A percentile compares a stretch with the other conserved stretches of the same genome.
Evolutionary conservation across 768 basidiomycete species (phyloP).

Genomic region (Tulasnella sp.): DNA sequence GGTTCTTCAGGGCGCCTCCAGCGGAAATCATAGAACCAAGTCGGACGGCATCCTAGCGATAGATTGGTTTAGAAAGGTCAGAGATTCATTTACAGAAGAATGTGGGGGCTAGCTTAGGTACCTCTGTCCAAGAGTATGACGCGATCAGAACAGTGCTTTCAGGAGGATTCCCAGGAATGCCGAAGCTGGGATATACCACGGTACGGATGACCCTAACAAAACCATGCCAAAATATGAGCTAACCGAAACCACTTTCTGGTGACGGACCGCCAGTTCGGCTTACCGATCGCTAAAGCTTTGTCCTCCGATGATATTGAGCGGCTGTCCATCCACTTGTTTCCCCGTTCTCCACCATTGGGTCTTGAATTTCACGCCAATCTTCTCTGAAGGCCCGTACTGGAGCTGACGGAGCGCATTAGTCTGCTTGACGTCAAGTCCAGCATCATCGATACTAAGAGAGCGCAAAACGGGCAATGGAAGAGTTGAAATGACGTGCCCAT

Average conservation of each 20-base stretch:
- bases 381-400: conserved; percentile 45
- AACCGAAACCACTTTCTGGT: neutral
- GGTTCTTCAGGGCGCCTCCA: conserved; percentile 15
- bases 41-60: conserved; percentile 46
- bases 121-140: conserved; percentile 48
- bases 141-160: conserved; percentile 45
- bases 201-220: conserved; percentile 39
- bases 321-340: conserved; percentile 38
- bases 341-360: conserved; percentile 45
- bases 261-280: neutral
- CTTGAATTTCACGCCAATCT: conserved; percentile 48
- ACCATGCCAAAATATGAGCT: conserved; percentile 38
- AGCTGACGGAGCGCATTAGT: conserved; percentile 44
- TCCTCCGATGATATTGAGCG: conserved; percentile 47
- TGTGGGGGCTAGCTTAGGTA: neutral
- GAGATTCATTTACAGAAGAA: neutral
- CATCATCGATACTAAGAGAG: conserved; percentile 24
- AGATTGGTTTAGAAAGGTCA: neutral
- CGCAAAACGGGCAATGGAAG: conserved; percentile 44
- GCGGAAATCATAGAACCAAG: conserved; percentile 45
- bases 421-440: conserved; percentile 46
- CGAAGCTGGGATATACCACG: conserved; percentile 53
- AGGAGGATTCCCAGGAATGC: conserved; percentile 37
- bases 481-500: conserved; percentile 44
- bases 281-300: conserved; percentile 49